These are phyloP conservation scores for Tulasnella sp. DNA, from an alignment of 768 basidiomycete genomes.

Conservation along the genomic window DNA sequence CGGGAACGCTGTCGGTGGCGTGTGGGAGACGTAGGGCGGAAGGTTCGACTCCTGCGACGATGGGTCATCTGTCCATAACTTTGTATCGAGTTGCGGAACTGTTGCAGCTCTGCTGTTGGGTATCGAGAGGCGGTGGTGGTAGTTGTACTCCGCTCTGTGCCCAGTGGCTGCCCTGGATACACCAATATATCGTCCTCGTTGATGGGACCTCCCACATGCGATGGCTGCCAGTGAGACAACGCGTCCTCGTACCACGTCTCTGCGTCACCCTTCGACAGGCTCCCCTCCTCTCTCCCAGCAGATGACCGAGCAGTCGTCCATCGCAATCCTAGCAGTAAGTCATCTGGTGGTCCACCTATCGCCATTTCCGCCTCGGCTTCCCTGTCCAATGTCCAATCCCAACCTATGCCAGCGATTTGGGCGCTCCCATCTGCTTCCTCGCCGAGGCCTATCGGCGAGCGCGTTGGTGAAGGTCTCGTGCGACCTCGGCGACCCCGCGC, in stretches of 20 bases:
- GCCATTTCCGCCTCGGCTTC: background rate
- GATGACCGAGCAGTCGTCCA: background rate
- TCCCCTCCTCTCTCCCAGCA: background rate
- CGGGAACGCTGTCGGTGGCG: background rate
- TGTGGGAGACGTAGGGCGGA: background rate
- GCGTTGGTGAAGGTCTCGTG: too few species aligned
- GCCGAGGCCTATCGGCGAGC: too few species aligned
- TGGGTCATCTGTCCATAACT: background rate
- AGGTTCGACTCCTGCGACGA: background rate
- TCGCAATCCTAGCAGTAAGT: slow-evolving; percentile 2
- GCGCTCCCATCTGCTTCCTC: too few species aligned
- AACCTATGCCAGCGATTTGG: background rate
- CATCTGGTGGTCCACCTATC: background rate
- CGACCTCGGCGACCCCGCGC: too few species aligned
- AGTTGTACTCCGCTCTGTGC: too few species aligned
- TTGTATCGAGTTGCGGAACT: background rate
- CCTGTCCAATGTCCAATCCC: slow-evolving; percentile 8
- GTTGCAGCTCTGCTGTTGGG: too few species aligned
- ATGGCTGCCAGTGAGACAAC: background rate
- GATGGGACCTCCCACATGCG: background rate
- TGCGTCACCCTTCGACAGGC: background rate
- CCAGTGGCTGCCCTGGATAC: too few species aligned
- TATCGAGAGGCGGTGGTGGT: too few species aligned
- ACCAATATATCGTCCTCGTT: too few species aligned
- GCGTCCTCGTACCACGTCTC: slow-evolving; percentile 6